These are phyloP conservation scores for Mortierella sp. DNA, from an alignment of 371 early-diverging fungal genomes.

Conservation along the genomic window DNA sequence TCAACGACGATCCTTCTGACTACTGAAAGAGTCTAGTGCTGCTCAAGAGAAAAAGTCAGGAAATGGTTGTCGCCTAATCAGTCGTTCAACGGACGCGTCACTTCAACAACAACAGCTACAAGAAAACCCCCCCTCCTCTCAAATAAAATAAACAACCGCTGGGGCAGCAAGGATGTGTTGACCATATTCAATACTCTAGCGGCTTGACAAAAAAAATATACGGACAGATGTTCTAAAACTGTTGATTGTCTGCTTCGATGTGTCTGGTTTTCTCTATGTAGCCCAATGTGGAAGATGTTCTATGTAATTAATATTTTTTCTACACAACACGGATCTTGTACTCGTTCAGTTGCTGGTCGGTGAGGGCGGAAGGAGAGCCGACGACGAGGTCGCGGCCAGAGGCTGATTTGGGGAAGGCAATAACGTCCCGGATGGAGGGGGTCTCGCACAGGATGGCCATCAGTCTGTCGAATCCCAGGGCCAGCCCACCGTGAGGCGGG, in stretches of 20 bases:
- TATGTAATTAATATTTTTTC: not conserved
- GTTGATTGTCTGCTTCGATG: too few species aligned
- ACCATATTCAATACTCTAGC: too few species aligned
- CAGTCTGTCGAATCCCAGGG: conserved; percentile 90
- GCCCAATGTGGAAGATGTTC: not conserved
- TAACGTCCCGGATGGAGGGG: conserved; percentile 88
- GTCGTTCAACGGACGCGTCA: not conserved
- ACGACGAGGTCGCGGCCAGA: conserved; percentile 88
- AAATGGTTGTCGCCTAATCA: too few species aligned
- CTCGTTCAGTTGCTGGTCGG: conserved; percentile 73
- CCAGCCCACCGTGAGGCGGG: conserved; percentile 95
- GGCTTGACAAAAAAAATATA: too few species aligned
- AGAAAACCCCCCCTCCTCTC: too few species aligned
- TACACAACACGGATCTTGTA: conserved; percentile 61
- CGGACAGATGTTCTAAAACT: too few species aligned
- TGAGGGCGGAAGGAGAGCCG: conserved; percentile 79
- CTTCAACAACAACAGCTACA: not conserved
- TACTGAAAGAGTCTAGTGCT: not conserved
- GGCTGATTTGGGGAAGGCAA: conserved; percentile 93
- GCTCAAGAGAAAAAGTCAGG: not conserved
- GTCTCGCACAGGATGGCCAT: conserved; percentile 84
- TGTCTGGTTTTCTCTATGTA: too few species aligned
- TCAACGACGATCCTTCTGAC: conserved; percentile 25
- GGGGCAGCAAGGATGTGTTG: not conserved
- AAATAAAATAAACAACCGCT: not conserved